Evolutionary conservation across 208 protist species (phyloP).

Genomic region (Crithidia brevicula): DNA sequence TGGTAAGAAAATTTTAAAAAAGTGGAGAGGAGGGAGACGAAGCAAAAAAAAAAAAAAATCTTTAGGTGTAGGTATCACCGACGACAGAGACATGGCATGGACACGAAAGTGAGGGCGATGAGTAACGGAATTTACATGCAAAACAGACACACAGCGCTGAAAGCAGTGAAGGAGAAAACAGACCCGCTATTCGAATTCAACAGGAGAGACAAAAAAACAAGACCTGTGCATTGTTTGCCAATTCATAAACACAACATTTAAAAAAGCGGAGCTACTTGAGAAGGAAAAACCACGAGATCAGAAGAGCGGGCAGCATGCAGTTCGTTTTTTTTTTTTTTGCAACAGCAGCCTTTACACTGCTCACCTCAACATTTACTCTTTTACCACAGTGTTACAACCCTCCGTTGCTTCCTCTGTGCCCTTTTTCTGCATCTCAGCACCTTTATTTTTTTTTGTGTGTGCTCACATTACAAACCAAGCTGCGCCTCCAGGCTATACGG

Average conservation of each 20-base stretch:
- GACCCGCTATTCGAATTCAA: too few species aligned
- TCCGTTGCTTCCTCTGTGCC: neutral
- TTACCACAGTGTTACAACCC: too few species aligned
- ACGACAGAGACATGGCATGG: too few species aligned
- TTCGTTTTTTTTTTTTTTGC: too few species aligned
- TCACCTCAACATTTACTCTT: too few species aligned
- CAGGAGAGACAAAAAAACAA: neutral
- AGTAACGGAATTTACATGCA: too few species aligned
- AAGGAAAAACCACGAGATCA: slow-evolving; percentile 20
- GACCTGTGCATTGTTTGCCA: neutral
- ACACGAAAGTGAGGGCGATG: neutral
- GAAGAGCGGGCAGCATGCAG: neutral
- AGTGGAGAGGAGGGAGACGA: slow-evolving; percentile 2
- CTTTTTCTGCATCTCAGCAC: neutral
- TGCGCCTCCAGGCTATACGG: slow-evolving; percentile 88
- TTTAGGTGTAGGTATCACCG: neutral
- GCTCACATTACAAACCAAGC: slow-evolving; percentile 65
- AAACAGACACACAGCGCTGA: too few species aligned
- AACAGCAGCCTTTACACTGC: too few species aligned
- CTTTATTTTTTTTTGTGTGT: slow-evolving; percentile 3
- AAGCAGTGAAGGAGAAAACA: too few species aligned
- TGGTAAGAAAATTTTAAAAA: neutral
- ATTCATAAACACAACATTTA: too few species aligned
- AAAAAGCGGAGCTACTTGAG: slow-evolving; percentile 7
- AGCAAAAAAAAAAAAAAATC: neutral